Base-by-base conservation (phyloP, 208 protist species). In the Wallacemonas rigidus region DNA sequence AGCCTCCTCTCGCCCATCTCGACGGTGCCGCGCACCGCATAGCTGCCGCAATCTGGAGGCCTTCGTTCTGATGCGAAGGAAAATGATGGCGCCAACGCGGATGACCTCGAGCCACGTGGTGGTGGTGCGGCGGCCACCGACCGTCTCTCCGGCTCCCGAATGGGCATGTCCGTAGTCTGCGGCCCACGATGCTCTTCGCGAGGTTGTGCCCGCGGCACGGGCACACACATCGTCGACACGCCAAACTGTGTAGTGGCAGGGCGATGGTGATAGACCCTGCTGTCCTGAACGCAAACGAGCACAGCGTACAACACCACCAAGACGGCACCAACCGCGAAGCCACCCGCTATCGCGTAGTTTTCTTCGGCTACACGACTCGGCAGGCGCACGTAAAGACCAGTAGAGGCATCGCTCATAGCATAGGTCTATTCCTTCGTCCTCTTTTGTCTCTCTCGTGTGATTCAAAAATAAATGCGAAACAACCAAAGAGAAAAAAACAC, bases 271-370 rank as follows among this genome's bases (percentile, higher is more conserved):
- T 6, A 6, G 45, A 12, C 45, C 45, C 57, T 17, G 1, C 57
- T n/a, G 36, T 48, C 41, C 12, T 53, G 60, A 41, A 8, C 14
- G 12, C 67, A 61, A 12, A 86, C 26, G n/a, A 74, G 44, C 15
- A 69, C 36, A 1, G 77, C 36, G 68, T 86, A 86, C 1, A 80
- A 5, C 4, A 55, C 51, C 39, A 71, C 45, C 12, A 80, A 3
- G 1, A 76, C 0, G n/a, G 80, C 6, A 43, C 81, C 77, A 15
- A 68, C 76, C 15, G 76, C 41, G 14, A 80, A 54, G 65, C 81
- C 76, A 43, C 60, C 74, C 12, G 71, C 39, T 15, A 82, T 62
- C 55, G 81, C 81, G 64, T 79, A 86, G 65, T 86, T 69, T 57
- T 86, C 81, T 51, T 78, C 72, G 3, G 45, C 38, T 36, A 82